phyloP scores from a whole-genome alignment of 805 yeast genomes.

The Lachancea sp. region DNA sequence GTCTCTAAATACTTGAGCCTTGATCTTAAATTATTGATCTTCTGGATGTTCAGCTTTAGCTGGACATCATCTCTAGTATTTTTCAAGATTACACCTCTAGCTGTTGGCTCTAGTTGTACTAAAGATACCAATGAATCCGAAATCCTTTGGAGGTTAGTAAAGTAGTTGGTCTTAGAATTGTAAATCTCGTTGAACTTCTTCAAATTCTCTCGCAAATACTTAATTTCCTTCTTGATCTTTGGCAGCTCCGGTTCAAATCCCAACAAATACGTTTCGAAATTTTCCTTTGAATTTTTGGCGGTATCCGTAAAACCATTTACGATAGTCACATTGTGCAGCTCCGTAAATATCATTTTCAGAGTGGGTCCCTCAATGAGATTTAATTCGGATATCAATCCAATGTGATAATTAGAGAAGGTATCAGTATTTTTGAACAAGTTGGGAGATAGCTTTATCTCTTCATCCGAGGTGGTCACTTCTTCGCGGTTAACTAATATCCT shows the following conservation, averaged over 20 bases:
- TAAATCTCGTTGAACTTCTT: constrained; percentile 56
- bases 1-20: constrained; percentile 46
- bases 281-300: background rate
- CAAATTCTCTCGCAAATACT: constrained; percentile 36
- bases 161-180: constrained; percentile 77
- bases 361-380: constrained; percentile 23
- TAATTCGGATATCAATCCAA: constrained; percentile 24
- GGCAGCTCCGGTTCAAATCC: constrained; percentile 19
- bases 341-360: constrained; percentile 30
- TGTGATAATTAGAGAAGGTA: constrained; percentile 29
- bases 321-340: constrained; percentile 27
- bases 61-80: constrained; percentile 21
- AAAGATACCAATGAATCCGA: constrained; percentile 72
- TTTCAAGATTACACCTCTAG: constrained; percentile 16
- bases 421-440: constrained; percentile 17
- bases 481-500: constrained; percentile 42
- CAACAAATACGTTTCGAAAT: constrained; percentile 26
- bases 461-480: constrained; percentile 19
- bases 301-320: constrained; percentile 10
- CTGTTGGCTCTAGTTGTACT: constrained; percentile 24
- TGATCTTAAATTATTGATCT: constrained; percentile 32
- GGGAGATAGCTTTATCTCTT: constrained; percentile 18
- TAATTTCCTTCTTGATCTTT: constrained; percentile 22
- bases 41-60: constrained; percentile 18
- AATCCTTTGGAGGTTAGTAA: constrained; percentile 73